These are phyloP conservation scores for Sugiyamaella mastotermitis DNA, from an alignment of 805 yeast genomes.

Conservation along the genomic window DNA sequence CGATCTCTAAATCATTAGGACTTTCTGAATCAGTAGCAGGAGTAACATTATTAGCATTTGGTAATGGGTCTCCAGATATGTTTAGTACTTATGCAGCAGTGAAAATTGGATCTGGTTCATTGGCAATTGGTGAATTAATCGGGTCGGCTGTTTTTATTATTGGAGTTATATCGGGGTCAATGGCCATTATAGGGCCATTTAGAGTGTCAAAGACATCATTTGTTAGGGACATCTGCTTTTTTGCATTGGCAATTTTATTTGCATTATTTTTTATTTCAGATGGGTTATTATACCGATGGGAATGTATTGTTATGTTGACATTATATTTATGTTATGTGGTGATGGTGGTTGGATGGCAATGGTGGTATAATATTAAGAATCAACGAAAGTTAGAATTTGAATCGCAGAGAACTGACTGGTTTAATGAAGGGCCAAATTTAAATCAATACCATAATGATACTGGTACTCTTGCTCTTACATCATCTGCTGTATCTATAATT, in stretches of 20 bases:
- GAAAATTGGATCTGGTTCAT: constrained; percentile 57
- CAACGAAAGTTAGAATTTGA: background rate
- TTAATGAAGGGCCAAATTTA: too few species aligned
- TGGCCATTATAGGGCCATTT: constrained; percentile 65
- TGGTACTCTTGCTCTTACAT: too few species aligned
- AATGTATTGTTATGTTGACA: constrained; percentile 51
- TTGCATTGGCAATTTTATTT: constrained; percentile 44
- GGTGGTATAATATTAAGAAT: constrained; percentile 19
- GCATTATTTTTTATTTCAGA: constrained; percentile 49
- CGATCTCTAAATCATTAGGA: constrained; percentile 54
- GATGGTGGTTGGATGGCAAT: constrained; percentile 41
- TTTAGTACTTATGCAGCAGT: constrained; percentile 80
- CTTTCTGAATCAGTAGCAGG: constrained; percentile 79
- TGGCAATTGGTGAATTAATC: constrained; percentile 85
- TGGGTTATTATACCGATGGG: constrained; percentile 48
- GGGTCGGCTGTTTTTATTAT: constrained; percentile 86
- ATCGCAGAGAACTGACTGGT: too few species aligned
- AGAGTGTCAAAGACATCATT: constrained; percentile 44
- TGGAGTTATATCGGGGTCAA: constrained; percentile 72
- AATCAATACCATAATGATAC: too few species aligned
- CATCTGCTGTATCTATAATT: too few species aligned
- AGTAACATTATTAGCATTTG: constrained; percentile 79
- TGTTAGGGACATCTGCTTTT: constrained; percentile 55
- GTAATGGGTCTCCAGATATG: constrained; percentile 90
- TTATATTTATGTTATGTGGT: constrained; percentile 56